Evolutionary conservation across 805 yeast species (phyloP), one percentile per base, ranked within the genome.

Genomic region (Limtongia smithiae): DNA sequence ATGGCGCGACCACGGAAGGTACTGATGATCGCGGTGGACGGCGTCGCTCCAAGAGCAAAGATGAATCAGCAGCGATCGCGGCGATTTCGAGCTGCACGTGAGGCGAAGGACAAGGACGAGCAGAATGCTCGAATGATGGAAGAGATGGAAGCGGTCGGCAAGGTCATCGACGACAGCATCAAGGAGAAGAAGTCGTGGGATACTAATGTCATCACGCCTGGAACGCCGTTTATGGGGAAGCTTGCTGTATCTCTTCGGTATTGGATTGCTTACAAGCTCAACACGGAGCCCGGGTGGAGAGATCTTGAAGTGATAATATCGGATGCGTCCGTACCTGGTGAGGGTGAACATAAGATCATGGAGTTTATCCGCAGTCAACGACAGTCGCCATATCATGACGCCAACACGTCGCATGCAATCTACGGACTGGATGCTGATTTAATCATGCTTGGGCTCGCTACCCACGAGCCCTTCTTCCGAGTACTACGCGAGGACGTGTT

Each of bases 301-400:
- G 76, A 83, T 51, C 42, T 91, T 41, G 93, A 93, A 67, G 89
- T 93, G 4, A 85, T 93, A 21, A 83, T 93, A 39, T 84, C 95
- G 62, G 99, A 91, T 65, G 95, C 96, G 27, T 82, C 95, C 0
- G 97, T 91, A 12, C 98, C 99, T 1, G 99, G 99, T 55, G 99
- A 93, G 75, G 99, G 99, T 65, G 99, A 93, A 68, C 99, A 93
- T 71, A 93, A 93, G 67, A 83, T 93, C 60, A 93, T 93, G 98
- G 89, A 85, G 62, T 93, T 90, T 65, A 85, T 93, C 49, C 79
- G 99, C 62, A 79, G 86, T 36, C 97, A 90, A 65, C 76, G 97
- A 59, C 78, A 84, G 35, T 93, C 85, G 60, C 86, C 94, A 0
- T 81, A 82, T 63, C 86, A 91, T 67, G 79, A 87, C 63, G 96